These are phyloP conservation scores for Linnemannia schmuckeri DNA, from an alignment of 192 early-diverging fungal genomes.

Conservation along the genomic window DNA sequence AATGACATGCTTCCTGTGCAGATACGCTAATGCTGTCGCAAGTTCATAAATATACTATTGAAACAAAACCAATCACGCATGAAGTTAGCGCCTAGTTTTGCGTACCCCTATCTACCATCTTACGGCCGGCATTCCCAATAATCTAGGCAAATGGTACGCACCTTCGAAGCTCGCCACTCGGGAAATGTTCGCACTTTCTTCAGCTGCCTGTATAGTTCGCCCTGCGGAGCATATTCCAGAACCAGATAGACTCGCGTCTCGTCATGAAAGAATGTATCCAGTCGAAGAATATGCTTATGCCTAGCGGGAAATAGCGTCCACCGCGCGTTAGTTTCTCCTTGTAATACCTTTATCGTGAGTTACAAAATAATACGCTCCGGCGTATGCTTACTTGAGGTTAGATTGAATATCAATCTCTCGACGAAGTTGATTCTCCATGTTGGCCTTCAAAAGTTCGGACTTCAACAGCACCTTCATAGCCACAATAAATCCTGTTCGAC, in stretches of 20 bases:
- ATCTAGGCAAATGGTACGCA: constrained; percentile 25
- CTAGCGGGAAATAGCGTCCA: constrained; percentile 42
- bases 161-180: constrained; percentile 82
- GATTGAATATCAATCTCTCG: constrained; percentile 97
- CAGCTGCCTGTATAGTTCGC: constrained; percentile 92
- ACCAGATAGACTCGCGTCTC: constrained; percentile 92
- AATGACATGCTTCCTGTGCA: constrained; percentile 93
- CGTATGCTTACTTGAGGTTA: constrained; percentile 74
- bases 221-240: constrained; percentile 94
- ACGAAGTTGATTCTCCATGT: constrained; percentile 90
- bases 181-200: constrained; percentile 76
- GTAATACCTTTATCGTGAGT: not conserved
- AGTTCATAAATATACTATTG: constrained; percentile 90
- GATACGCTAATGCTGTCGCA: constrained; percentile 85
- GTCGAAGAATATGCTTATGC: constrained; percentile 93
- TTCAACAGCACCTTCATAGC: constrained; percentile 95
- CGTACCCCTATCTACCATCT: not conserved
- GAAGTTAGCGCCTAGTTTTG: not conserved
- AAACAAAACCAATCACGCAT: not conserved
- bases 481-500: constrained; percentile 86
- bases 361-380: not conserved
- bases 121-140: not conserved
- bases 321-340: no score
- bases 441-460: constrained; percentile 76
- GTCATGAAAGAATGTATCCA: constrained; percentile 98